These are phyloP conservation scores for Pichia nanzhaoensis DNA, from an alignment of 805 yeast species.

Conservation along the genomic window DNA sequence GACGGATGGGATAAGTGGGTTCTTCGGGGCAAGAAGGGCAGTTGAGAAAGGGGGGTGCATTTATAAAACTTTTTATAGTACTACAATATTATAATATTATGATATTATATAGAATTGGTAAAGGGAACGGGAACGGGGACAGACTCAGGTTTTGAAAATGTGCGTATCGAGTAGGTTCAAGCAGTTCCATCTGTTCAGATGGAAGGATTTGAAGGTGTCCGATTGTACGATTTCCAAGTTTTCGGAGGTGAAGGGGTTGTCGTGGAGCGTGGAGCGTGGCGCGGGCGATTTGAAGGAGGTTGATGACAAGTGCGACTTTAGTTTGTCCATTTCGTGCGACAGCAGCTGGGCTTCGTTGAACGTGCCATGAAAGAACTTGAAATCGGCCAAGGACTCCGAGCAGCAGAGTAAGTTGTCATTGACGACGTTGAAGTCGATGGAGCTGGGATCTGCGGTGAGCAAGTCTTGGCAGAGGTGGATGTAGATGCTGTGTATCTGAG, in stretches of 20 bases:
- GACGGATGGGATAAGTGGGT: constrained; percentile 65
- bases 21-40: constrained; percentile 32
- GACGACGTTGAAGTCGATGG: background rate
- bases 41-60: background rate
- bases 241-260: background rate
- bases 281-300: background rate
- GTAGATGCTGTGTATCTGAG: background rate
- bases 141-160: constrained; percentile 15
- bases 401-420: constrained; percentile 4
- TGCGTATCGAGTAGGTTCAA: constrained; percentile 20
- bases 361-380: constrained; percentile 5
- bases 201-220: constrained; percentile 17
- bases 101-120: no score
- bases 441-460: background rate
- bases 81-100: no score
- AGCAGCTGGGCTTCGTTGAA: constrained; percentile 3
- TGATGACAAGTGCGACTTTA: background rate
- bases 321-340: background rate
- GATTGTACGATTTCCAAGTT: constrained; percentile 17
- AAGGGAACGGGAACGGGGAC: no score
- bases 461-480: background rate
- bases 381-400: constrained; percentile 12
- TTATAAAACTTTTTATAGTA: background rate
- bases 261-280: background rate
- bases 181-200: constrained; percentile 18